Percentiles rank a stretch among this genome's conserved stretches.
Conservation (phyloP, 2,329 filamentous ascomycete genomes). For the Calonectria fujianensis region DNA sequence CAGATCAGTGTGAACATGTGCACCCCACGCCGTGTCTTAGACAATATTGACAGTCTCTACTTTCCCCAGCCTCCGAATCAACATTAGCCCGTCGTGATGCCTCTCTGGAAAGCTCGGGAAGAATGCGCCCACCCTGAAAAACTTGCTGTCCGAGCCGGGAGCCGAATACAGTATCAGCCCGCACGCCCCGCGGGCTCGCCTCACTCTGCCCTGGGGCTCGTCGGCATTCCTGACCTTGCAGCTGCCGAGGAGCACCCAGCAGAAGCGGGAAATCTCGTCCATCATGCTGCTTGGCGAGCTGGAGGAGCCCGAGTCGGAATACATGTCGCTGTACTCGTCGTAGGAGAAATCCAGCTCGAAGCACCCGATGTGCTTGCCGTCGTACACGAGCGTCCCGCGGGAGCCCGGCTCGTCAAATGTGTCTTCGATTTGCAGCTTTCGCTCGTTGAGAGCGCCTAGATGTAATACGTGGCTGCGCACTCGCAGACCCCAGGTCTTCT, state of each 20-base stretch:
- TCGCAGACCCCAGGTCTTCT: neutral
- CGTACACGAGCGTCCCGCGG: conserved; percentile 4
- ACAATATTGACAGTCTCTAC: conserved; percentile 3
- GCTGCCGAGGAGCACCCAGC: conserved; percentile 14
- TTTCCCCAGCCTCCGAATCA: neutral
- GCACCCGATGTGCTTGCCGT: conserved; percentile 5
- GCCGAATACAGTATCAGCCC: conserved; percentile 8
- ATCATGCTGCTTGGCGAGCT: neutral
- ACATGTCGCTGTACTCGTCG: conserved; percentile 10
- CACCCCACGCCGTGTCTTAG: neutral
- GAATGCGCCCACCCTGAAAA: conserved; percentile 3
- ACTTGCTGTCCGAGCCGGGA: neutral
- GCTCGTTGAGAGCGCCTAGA: neutral
- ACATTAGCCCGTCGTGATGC: neutral
- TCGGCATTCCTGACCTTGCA: conserved; percentile 11
- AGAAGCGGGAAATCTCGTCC: conserved; percentile 10
- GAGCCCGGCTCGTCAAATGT: conserved; percentile 2
- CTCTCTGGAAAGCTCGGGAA: conserved; percentile 18
- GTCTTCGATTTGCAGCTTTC: conserved; percentile 1
- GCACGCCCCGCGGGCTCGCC: conserved; percentile 11
- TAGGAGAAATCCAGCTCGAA: conserved; percentile 19
- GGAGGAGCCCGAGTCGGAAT: neutral
- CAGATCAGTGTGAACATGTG: too few species aligned
- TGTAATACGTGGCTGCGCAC: conserved; percentile 1
- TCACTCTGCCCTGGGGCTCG: conserved; percentile 4